Conservation (phyloP, 306 rosid species). For the Ormosia emarginata region DNA sequence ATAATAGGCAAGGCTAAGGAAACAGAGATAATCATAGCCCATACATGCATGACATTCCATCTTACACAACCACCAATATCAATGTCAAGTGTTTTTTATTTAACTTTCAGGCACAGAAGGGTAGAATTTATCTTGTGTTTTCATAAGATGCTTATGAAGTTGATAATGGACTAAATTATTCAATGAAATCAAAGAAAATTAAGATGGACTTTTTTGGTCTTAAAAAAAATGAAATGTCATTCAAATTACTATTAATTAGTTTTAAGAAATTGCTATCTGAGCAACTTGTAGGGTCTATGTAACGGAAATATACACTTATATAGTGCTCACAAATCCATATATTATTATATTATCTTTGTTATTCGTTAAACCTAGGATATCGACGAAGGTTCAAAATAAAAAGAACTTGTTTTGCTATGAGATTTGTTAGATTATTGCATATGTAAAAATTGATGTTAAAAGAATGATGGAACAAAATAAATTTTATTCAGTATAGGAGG, state of each 20-base stretch:
- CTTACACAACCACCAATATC: background rate
- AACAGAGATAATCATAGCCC: background rate
- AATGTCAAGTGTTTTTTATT: background rate
- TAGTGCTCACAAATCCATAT: background rate
- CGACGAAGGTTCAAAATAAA: background rate
- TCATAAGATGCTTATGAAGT: background rate
- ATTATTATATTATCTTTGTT: no score
- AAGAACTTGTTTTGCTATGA: background rate
- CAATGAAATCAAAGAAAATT: background rate
- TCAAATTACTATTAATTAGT: background rate
- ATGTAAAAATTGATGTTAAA: background rate
- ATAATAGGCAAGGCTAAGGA: background rate
- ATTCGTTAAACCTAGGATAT: background rate
- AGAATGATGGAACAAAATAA: background rate
- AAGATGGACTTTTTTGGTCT: background rate
- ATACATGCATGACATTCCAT: background rate
- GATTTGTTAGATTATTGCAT: background rate
- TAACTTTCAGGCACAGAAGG: background rate
- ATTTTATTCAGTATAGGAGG: background rate
- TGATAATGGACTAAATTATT: background rate
- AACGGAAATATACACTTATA: no score
- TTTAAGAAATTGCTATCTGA: background rate
- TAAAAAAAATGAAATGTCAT: background rate
- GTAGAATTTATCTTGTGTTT: background rate
- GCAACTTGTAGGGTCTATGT: no score